phyloP scores from a whole-genome alignment of 2,329 filamentous ascomycete genomes.

The Cryphonectria parasitica region DNA sequence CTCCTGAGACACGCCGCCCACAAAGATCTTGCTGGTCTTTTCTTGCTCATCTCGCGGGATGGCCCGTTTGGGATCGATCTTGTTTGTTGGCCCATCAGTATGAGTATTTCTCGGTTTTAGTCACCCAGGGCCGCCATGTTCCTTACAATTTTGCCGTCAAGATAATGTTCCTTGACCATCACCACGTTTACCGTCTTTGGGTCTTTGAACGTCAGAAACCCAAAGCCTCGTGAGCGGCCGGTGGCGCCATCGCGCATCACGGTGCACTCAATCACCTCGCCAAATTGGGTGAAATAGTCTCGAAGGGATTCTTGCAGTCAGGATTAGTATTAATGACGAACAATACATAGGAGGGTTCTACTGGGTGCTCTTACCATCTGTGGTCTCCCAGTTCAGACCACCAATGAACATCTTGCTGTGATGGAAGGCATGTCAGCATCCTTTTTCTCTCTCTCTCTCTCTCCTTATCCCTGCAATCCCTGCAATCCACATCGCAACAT shows the following conservation, averaged over 20 bases:
- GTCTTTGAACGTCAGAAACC: conserved; percentile 97
- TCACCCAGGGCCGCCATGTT: not conserved
- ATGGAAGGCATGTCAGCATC: conserved; percentile 34
- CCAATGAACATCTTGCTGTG: conserved; percentile 99
- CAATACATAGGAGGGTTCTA: not conserved
- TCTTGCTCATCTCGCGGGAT: conserved; percentile 98
- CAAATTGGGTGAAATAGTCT: conserved; percentile 97
- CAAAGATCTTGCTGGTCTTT: conserved; percentile 98
- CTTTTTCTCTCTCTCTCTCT: not conserved
- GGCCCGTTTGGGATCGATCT: conserved; percentile 98
- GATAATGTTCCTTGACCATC: conserved; percentile 98
- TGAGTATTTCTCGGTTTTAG: not conserved
- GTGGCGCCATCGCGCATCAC: conserved; percentile 98
- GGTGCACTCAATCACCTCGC: conserved; percentile 95
- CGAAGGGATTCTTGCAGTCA: conserved; percentile 78
- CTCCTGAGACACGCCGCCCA: conserved; percentile 96
- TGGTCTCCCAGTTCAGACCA: conserved; percentile 98
- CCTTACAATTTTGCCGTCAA: conserved; percentile 97
- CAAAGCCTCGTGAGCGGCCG: conserved; percentile 92
- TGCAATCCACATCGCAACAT: conserved; percentile 19
- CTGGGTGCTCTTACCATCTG: conserved; percentile 74
- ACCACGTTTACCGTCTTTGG: conserved; percentile 98
- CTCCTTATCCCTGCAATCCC: too few relatives aligned
- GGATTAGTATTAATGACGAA: not conserved
- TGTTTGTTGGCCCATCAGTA: conserved; percentile 18